Base-by-base conservation (phyloP, 1,139 yeast genomes). In the Candida buenavistaensis region DNA sequence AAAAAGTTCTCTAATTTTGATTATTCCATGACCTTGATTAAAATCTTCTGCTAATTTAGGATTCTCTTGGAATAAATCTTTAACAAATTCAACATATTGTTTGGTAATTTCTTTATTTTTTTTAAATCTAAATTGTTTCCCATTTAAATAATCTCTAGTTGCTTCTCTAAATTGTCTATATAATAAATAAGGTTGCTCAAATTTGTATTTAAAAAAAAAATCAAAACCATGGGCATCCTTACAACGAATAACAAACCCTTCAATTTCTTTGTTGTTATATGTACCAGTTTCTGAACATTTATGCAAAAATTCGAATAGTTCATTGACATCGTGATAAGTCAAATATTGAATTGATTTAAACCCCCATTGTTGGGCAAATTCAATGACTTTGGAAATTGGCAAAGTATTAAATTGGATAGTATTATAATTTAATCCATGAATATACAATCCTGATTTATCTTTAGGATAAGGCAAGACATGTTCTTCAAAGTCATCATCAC, bases 401-500 rank as follows among this genome's bases (percentile, higher is more conserved):
- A 74, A 69, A 0, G 97, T 88, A 11, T 59, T 50, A 53, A 94
- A 92, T 6, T 63, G 53, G 1, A 80, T 72, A 2, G 72, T 66
- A 52, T 94, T 94, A 40, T 60, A 55, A 55, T 92, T 94, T 30
- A 94, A 60, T 0, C 98, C 98, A 53, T 92, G 98, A 14, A 94
- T 57, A 47, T 92, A 94, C 10, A 94, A 67, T 0, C 98, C 99
- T 0, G 96, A 79, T 11, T 65, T 64, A 1, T 80, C 80, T 4
- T 64, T 68, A 2, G 72, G 57, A 50, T 94, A 94, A 34, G 82
- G 83, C 36, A 94, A 65, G 9, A 94, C 88, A 56, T 94, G 99
- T 57, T 94, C 98, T 55, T 94, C 98, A 58, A 94, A 94, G 0
- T 63, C 63, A 51, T 94, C 98, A 54, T 94, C 97, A 58, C 99